phyloP scores from a whole-genome alignment of 2,329 filamentous ascomycete species.

The Xylariaceae sp. region DNA sequence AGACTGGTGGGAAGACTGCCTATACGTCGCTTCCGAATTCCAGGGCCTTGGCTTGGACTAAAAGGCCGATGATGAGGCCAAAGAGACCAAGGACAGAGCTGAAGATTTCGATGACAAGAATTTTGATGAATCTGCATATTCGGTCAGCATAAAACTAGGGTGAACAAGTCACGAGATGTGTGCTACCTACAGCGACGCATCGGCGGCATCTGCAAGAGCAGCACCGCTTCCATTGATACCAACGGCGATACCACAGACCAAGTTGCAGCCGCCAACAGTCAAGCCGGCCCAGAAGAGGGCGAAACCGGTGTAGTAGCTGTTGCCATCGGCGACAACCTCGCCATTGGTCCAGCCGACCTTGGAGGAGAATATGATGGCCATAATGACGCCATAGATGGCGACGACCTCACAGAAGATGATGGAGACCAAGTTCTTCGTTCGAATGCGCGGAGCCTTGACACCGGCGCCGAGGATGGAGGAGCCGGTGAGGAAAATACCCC shows the following conservation, averaged over 20 bases:
- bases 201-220: constrained; percentile 91
- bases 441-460: constrained; percentile 93
- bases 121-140: constrained; percentile 81
- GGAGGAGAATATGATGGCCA: constrained; percentile 96
- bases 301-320: constrained; percentile 90
- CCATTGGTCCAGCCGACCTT: constrained; percentile 68
- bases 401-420: constrained; percentile 99
- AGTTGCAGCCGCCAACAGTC: constrained; percentile 91
- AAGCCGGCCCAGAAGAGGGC: constrained; percentile 94
- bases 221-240: constrained; percentile 98
- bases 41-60: constrained; percentile 77
- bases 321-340: constrained; percentile 65
- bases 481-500: constrained; percentile 98
- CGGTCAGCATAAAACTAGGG: constrained; percentile 4
- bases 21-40: constrained; percentile 56
- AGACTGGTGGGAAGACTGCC: background rate
- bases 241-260: constrained; percentile 93
- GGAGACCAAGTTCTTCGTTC: constrained; percentile 98
- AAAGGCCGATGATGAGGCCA: constrained; percentile 87
- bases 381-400: constrained; percentile 99
- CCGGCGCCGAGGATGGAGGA: constrained; percentile 95
- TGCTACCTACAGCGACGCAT: constrained; percentile 72
- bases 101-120: constrained; percentile 98
- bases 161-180: background rate
- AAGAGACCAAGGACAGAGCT: constrained; percentile 96